These are phyloP conservation scores for Byssothecium circinans DNA, from an alignment of 2,329 filamentous ascomycete genomes.

Conservation along the genomic window DNA sequence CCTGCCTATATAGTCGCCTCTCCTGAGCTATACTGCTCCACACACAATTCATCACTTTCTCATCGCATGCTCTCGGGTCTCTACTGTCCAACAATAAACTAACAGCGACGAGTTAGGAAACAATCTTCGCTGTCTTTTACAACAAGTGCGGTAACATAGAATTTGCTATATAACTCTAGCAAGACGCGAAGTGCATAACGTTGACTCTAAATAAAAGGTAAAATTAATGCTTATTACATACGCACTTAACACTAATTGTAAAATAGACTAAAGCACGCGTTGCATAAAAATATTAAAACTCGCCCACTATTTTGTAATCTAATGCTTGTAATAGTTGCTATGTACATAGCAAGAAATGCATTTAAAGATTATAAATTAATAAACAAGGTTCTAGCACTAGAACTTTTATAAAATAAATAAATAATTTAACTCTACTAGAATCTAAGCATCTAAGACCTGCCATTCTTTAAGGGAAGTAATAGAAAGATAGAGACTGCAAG, in stretches of 20 bases:
- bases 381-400: constrained; percentile 12
- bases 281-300: constrained; percentile 11
- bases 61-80: too few species aligned
- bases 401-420: constrained; percentile 8
- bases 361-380: constrained; percentile 13
- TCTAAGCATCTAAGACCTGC: constrained; percentile 6
- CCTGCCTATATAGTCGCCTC: too few species aligned
- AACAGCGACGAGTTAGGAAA: constrained; percentile 12
- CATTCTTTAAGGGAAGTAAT: constrained; percentile 9
- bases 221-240: constrained; percentile 8
- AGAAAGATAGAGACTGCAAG: constrained; percentile 6
- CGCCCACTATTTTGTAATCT: constrained; percentile 12
- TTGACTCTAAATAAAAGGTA: constrained; percentile 13
- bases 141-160: constrained; percentile 12
- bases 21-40: too few species aligned
- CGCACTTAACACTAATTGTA: constrained; percentile 7
- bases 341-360: constrained; percentile 10
- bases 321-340: constrained; percentile 12
- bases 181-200: constrained; percentile 11
- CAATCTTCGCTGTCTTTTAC: constrained; percentile 11
- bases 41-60: too few species aligned
- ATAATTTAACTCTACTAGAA: constrained; percentile 11
- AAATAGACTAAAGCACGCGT: constrained; percentile 14
- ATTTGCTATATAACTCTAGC: constrained; percentile 12
- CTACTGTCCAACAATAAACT: too few species aligned